Conservation (phyloP, 345 rosid species). For the Eutrema yunnanense region DNA sequence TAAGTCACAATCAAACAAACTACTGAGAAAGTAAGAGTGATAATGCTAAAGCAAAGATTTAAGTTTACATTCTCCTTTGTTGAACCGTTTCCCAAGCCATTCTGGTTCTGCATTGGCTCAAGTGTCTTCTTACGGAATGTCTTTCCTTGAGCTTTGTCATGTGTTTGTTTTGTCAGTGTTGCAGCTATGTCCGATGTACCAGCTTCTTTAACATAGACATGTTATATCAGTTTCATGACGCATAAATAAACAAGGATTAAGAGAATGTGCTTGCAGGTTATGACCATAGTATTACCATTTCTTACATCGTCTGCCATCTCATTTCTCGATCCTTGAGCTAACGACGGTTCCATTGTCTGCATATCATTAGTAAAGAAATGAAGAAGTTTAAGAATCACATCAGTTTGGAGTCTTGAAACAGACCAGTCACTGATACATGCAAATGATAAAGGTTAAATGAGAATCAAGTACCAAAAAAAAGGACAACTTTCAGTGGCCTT, state of each 20-base stretch:
- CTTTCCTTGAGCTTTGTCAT: no score
- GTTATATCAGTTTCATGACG: not conserved
- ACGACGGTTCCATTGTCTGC: slow-evolving; percentile 27
- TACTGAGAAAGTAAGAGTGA: not conserved
- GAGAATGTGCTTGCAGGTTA: not conserved
- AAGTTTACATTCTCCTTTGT: not conserved
- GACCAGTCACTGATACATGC: not conserved
- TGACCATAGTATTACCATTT: slow-evolving; percentile 7
- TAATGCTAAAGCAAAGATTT: not conserved
- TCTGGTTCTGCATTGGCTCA: no score
- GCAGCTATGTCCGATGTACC: not conserved
- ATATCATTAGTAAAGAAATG: not conserved
- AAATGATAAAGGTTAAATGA: no score
- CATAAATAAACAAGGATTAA: not conserved
- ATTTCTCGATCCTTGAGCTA: slow-evolving; percentile 18
- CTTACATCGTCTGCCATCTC: slow-evolving; percentile 15
- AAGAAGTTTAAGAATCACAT: not conserved
- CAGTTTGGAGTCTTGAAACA: not conserved
- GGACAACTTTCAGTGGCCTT: no score
- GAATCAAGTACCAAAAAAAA: not conserved
- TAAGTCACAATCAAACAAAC: not conserved
- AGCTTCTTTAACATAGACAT: not conserved
- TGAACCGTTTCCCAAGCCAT: not conserved
- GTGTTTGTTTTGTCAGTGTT: no score
- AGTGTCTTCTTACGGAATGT: no score